Evolutionary conservation across 1,284 basidiomycete genomes (phyloP).

Genomic region (Ganoderma boninense): DNA sequence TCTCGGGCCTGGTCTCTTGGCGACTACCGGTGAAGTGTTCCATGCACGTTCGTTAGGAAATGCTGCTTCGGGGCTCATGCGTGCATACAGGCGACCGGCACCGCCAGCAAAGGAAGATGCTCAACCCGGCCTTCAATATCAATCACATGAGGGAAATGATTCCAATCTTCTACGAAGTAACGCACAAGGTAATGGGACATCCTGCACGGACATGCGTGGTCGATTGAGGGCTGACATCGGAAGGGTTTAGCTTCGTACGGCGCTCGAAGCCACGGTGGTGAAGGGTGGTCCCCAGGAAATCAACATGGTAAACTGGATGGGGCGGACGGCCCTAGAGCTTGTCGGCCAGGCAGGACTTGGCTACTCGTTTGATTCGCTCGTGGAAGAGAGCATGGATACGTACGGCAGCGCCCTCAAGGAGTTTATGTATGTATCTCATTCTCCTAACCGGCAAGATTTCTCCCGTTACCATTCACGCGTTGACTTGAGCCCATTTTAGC

Average conservation of each 20-base stretch:
- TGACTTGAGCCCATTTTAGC: not conserved
- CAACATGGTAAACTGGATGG: slow-evolving; percentile 32
- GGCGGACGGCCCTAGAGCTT: slow-evolving; percentile 32
- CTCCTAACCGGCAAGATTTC: no score
- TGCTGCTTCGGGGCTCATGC: not conserved
- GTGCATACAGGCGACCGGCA: slow-evolving; percentile 23
- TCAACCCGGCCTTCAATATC: slow-evolving; percentile 29
- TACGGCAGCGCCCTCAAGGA: slow-evolving; percentile 22
- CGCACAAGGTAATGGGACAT: slow-evolving; percentile 15
- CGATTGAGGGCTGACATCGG: no score
- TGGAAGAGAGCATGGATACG: slow-evolving; percentile 17
- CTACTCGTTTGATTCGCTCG: slow-evolving; percentile 31
- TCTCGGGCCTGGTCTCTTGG: slow-evolving; percentile 24
- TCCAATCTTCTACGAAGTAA: slow-evolving; percentile 27
- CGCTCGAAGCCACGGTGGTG: slow-evolving; percentile 13
- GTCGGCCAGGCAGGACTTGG: slow-evolving; percentile 34
- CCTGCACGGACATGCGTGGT: not conserved
- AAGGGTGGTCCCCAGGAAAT: slow-evolving; percentile 19
- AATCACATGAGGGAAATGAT: slow-evolving; percentile 30
- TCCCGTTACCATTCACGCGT: not conserved
- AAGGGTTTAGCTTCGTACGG: slow-evolving; percentile 15
- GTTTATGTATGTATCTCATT: slow-evolving; percentile 13
- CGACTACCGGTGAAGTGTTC: slow-evolving; percentile 18
- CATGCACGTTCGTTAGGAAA: no score
- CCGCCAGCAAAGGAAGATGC: slow-evolving; percentile 30